Evolutionary conservation across 768 basidiomycete genomes (phyloP).

Genomic region (Pleurotus citrinopileatus): DNA sequence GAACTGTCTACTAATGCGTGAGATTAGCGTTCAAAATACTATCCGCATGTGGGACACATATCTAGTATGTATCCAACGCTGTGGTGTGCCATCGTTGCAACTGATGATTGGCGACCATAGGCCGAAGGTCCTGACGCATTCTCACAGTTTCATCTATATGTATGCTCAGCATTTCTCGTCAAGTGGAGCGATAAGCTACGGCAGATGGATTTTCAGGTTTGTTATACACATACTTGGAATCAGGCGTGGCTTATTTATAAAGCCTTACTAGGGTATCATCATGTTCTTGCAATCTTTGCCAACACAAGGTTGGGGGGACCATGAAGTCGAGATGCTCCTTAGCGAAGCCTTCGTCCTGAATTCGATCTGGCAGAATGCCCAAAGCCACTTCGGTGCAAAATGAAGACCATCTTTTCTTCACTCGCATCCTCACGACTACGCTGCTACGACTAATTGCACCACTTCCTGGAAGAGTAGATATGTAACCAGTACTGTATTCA

Average conservation of each 20-base stretch:
- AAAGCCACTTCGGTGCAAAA: slow-evolving; percentile 77
- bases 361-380: slow-evolving; percentile 91
- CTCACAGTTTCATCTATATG: slow-evolving; percentile 97
- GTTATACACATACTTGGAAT: no score
- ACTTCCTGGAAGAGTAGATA: no score
- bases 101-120: slow-evolving; percentile 36
- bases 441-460: no score
- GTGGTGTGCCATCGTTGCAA: background rate
- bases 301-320: slow-evolving; percentile 92
- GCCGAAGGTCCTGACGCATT: slow-evolving; percentile 97
- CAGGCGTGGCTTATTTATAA: background rate
- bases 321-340: slow-evolving; percentile 92
- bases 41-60: slow-evolving; percentile 99
- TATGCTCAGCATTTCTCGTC: slow-evolving; percentile 95
- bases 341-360: slow-evolving; percentile 95
- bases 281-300: slow-evolving; percentile 96
- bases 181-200: slow-evolving; percentile 92
- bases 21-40: slow-evolving; percentile 95
- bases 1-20: slow-evolving; percentile 98
- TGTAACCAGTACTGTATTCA: no score
- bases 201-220: slow-evolving; percentile 99
- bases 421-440: no score
- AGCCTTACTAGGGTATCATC: slow-evolving; percentile 77
- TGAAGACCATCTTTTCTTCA: slow-evolving; percentile 14
- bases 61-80: slow-evolving; percentile 54